Base-by-base conservation (phyloP, 73 alveolate genomes). In the Durusdinium trenchii region DNA sequence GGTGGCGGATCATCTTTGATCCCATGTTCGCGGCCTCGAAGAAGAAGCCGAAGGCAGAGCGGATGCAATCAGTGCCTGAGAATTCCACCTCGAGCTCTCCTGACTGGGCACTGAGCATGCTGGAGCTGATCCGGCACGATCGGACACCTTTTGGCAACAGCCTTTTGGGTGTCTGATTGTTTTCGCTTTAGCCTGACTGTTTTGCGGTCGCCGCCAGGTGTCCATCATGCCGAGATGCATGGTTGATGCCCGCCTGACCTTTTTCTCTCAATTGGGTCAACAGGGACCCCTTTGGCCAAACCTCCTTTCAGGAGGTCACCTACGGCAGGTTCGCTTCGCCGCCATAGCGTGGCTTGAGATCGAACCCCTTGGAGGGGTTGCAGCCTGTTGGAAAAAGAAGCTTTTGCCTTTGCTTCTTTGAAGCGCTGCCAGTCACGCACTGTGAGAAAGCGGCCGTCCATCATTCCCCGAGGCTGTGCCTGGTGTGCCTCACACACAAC, bases 401-500 rank as follows among this genome's bases (percentile, higher is more conserved):
- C n/a, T n/a, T n/a, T n/a, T n/a, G n/a, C n/a, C n/a, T n/a, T n/a
- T n/a, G n/a, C n/a, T n/a, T n/a, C n/a, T n/a, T n/a, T n/a, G n/a
- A n/a, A n/a, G n/a, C n/a, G n/a, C n/a, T n/a, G n/a, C n/a, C n/a
- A n/a, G n/a, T n/a, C n/a, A n/a, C n/a, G n/a, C n/a, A n/a, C n/a
- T n/a, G n/a, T n/a, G n/a, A n/a, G n/a, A n/a, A n/a, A n/a, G n/a
- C n/a, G n/a, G n/a, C n/a, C n/a, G n/a, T n/a, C n/a, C n/a, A n/a
- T 30, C 35, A 16, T 1, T 69, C 43, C 42, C 50, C 23, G 50
- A 94, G 99, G 95, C 91, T 2, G 92, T 79, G 94, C 94, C 93
- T 38, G 94, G 83, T n/a, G 99, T 94, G 23, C 94, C 99, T 36
- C 95, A 81, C 86, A 92, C 99, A 36, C 96, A 94, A 81, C 85